Percentiles rank a stretch among this genome's conserved stretches.
These are phyloP conservation scores for Musa beccarii DNA, from an alignment of 176 grass and related monocot genomes.

Conservation along the genomic window DNA sequence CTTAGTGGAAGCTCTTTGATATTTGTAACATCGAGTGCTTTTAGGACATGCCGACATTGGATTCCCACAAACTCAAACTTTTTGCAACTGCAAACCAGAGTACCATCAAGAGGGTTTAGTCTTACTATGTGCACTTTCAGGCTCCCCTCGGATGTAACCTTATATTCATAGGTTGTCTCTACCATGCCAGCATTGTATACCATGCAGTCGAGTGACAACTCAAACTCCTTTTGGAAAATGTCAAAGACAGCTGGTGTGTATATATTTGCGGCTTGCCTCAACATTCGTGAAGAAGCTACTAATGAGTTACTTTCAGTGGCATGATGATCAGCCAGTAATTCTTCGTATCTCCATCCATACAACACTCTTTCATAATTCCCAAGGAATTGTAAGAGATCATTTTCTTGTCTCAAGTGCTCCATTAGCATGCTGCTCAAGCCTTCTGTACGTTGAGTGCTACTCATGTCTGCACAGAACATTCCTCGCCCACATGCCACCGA, in stretches of 20 bases:
- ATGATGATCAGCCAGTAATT: conserved; percentile 24
- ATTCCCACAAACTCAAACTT: conserved; percentile 36
- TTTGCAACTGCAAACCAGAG: conserved; percentile 31
- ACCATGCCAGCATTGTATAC: conserved; percentile 13
- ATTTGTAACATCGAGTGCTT: conserved; percentile 43
- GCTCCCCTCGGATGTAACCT: conserved; percentile 24
- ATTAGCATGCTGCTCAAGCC: conserved; percentile 19
- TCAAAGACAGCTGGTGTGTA: conserved; percentile 31
- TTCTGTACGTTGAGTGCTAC: conserved; percentile 14
- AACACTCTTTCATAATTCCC: conserved; percentile 30
- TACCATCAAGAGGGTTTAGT: conserved; percentile 25
- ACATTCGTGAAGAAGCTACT: conserved; percentile 30
- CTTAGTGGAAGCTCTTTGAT: conserved; percentile 29
- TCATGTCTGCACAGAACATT: conserved; percentile 35
- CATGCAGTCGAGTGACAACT: conserved; percentile 36
- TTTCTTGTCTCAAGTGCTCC: conserved; percentile 20
- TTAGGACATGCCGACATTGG: conserved; percentile 34
- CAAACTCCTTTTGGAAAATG: conserved; percentile 41
- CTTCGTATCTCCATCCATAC: conserved; percentile 19
- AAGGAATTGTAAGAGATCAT: conserved; percentile 31
- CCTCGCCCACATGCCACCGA: conserved; percentile 26
- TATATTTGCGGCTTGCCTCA: conserved; percentile 31
- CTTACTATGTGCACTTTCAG: conserved; percentile 28
- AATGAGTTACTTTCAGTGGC: conserved; percentile 15
- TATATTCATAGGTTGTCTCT: conserved; percentile 28